Evolutionary conservation across 2,329 filamentous ascomycete species (phyloP).

Genomic region (Aureobasidium musti): DNA sequence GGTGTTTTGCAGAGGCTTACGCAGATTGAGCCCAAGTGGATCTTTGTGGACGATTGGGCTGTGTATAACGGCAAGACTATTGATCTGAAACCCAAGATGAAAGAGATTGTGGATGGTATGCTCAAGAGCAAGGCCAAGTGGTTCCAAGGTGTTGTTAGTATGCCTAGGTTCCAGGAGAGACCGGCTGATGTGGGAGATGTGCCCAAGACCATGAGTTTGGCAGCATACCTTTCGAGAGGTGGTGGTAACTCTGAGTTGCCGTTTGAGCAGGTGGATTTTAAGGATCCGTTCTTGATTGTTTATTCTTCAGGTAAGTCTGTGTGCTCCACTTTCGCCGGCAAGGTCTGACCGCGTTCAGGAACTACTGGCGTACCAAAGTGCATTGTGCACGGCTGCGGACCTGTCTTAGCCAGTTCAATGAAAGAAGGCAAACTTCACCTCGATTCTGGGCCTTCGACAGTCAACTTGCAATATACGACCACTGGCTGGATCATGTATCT

Average conservation of each 20-base stretch:
- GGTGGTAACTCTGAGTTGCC: slow-evolving; percentile 46
- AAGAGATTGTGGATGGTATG: slow-evolving; percentile 65
- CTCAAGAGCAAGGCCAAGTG: slow-evolving; percentile 46
- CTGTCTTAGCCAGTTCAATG: slow-evolving; percentile 58
- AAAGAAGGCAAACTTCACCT: slow-evolving; percentile 64
- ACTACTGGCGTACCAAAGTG: slow-evolving; percentile 84
- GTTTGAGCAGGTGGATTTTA: slow-evolving; percentile 66
- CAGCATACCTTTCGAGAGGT: slow-evolving; percentile 46
- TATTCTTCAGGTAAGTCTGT: slow-evolving; percentile 54
- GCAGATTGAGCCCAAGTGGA: slow-evolving; percentile 73
- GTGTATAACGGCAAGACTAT: slow-evolving; percentile 77
- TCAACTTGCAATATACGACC: slow-evolving; percentile 60
- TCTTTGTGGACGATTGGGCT: slow-evolving; percentile 82
- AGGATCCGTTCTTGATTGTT: slow-evolving; percentile 70
- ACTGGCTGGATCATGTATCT: slow-evolving; percentile 93
- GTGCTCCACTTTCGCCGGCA: not conserved
- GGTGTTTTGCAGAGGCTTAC: slow-evolving; percentile 73
- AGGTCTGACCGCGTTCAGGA: slow-evolving; percentile 54
- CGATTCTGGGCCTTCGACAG: slow-evolving; percentile 48
- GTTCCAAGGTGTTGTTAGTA: slow-evolving; percentile 65
- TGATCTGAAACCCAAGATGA: slow-evolving; percentile 73
- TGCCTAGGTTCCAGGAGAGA: slow-evolving; percentile 62
- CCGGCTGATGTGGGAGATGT: slow-evolving; percentile 62
- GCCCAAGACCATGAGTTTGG: slow-evolving; percentile 50
- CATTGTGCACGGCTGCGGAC: slow-evolving; percentile 76